Evolutionary conservation across 345 rosid species (phyloP).

Genomic region (Limnanthes douglasii): DNA sequence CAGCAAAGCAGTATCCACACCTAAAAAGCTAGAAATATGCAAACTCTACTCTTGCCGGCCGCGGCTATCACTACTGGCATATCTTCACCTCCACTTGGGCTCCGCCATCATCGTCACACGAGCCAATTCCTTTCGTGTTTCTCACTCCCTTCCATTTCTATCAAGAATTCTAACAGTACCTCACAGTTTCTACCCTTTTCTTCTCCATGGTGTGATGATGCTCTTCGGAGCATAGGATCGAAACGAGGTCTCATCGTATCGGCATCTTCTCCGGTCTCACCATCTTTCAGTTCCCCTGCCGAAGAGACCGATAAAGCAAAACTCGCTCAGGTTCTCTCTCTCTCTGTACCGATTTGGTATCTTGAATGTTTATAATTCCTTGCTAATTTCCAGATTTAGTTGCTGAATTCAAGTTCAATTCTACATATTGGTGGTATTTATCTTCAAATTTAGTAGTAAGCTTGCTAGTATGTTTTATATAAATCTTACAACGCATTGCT

Average conservation of each 20-base stretch:
- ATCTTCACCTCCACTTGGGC: conserved; percentile 6
- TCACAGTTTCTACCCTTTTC: conserved; percentile 10
- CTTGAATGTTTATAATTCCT: neutral
- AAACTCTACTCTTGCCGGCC: conserved; percentile 38
- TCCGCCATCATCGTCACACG: conserved; percentile 10
- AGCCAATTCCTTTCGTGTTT: conserved; percentile 2
- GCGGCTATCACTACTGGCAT: conserved; percentile 22
- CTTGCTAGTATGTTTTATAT: too few species aligned
- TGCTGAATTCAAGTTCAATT: conserved; percentile 2
- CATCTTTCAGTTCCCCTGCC: conserved; percentile 20
- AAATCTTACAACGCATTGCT: too few species aligned
- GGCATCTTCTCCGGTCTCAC: conserved; percentile 25
- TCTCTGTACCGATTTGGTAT: conserved; percentile 1
- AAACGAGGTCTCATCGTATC: conserved; percentile 8
- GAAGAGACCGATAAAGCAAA: conserved; percentile 48
- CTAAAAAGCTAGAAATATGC: conserved; percentile 40
- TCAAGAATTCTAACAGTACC: conserved; percentile 2
- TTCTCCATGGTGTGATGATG: conserved; percentile 6
- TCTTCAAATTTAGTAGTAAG: too few species aligned
- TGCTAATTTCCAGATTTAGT: neutral
- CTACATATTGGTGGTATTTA: too few species aligned
- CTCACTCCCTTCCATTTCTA: conserved; percentile 10
- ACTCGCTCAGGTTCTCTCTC: conserved; percentile 50
- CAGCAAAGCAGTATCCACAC: too few species aligned
- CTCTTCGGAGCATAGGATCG: conserved; percentile 16